These are phyloP conservation scores for Trichophyton benhamiae DNA, from an alignment of 2,329 filamentous ascomycete species.

Conservation along the genomic window DNA sequence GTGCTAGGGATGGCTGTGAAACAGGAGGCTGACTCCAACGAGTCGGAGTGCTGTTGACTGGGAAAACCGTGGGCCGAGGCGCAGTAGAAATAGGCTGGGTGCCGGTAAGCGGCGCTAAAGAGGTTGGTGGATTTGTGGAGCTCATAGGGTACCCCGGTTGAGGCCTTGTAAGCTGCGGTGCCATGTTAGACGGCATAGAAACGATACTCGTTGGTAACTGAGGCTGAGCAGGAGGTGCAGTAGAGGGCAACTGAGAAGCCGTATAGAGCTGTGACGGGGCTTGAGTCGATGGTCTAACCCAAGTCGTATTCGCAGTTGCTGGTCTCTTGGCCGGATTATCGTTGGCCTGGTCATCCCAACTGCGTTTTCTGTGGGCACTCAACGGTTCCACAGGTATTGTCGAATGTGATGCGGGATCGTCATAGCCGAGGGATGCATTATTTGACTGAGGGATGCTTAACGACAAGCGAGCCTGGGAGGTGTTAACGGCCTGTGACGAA, in stretches of 20 bases:
- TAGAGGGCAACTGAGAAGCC: slow-evolving; percentile 12
- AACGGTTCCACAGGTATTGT: slow-evolving; percentile 14
- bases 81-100: neutral
- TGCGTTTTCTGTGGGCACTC: slow-evolving; percentile 21
- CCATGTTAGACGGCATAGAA: slow-evolving; percentile 25
- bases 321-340: slow-evolving; percentile 7
- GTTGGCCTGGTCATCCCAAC: slow-evolving; percentile 8
- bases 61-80: neutral
- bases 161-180: slow-evolving; percentile 18
- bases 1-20: slow-evolving; percentile 17
- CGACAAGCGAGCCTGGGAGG: neutral
- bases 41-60: neutral
- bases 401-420: neutral
- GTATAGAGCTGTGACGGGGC: slow-evolving; percentile 15
- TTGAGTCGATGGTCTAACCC: slow-evolving; percentile 16
- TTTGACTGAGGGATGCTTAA: neutral
- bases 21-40: neutral
- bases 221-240: slow-evolving; percentile 29
- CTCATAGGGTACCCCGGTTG: slow-evolving; percentile 14
- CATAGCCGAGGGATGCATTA: neutral
- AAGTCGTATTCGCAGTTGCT: slow-evolving; percentile 3
- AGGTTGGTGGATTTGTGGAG: slow-evolving; percentile 24
- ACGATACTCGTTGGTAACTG: slow-evolving; percentile 13
- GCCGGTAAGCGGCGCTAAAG: slow-evolving; percentile 15
- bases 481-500: neutral